Percentiles rank a stretch among this genome's conserved stretches.
Evolutionary conservation across 2,329 filamentous ascomycete genomes (phyloP).

Genomic region (Penicillium fuscoglaucum): DNA sequence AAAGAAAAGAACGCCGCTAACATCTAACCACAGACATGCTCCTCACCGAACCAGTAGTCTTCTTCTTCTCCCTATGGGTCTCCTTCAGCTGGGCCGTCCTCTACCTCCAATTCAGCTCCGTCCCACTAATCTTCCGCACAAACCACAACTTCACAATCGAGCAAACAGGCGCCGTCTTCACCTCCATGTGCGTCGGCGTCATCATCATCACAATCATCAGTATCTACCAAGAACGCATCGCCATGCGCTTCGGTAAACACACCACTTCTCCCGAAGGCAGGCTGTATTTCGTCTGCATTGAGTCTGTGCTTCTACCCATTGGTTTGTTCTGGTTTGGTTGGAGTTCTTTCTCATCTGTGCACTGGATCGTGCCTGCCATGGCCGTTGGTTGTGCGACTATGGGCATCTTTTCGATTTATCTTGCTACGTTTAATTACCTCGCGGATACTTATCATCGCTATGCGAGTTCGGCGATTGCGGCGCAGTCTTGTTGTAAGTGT

Average conservation of each 20-base stretch:
- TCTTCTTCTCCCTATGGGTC: conserved; percentile 81
- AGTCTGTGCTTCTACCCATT: conserved; percentile 71
- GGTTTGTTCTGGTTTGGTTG: conserved; percentile 82
- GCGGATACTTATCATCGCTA: conserved; percentile 85
- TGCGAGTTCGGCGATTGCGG: conserved; percentile 80
- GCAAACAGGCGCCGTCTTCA: conserved; percentile 71
- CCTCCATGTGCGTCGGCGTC: conserved; percentile 68
- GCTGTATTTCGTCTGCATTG: conserved; percentile 79
- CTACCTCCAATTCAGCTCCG: conserved; percentile 78
- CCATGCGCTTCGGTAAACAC: conserved; percentile 51
- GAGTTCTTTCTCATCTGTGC: conserved; percentile 61
- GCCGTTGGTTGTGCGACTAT: conserved; percentile 74
- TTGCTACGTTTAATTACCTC: conserved; percentile 90
- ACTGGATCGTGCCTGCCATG: conserved; percentile 71
- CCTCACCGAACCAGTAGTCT: conserved; percentile 63
- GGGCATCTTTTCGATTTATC: conserved; percentile 82
- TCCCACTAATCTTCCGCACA: conserved; percentile 72
- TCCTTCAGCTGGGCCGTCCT: conserved; percentile 87
- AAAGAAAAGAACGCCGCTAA: background rate
- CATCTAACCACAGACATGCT: conserved; percentile 50
- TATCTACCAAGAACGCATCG: conserved; percentile 70
- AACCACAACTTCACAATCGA: conserved; percentile 68
- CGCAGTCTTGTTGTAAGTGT: conserved; percentile 71
- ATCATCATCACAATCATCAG: conserved; percentile 67
- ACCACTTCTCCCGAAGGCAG: conserved; percentile 67